Percentiles rank a stretch among this genome's conserved stretches.
phyloP scores from a whole-genome alignment of 805 yeast species.

The Tetrapisispora nanseiensis region DNA sequence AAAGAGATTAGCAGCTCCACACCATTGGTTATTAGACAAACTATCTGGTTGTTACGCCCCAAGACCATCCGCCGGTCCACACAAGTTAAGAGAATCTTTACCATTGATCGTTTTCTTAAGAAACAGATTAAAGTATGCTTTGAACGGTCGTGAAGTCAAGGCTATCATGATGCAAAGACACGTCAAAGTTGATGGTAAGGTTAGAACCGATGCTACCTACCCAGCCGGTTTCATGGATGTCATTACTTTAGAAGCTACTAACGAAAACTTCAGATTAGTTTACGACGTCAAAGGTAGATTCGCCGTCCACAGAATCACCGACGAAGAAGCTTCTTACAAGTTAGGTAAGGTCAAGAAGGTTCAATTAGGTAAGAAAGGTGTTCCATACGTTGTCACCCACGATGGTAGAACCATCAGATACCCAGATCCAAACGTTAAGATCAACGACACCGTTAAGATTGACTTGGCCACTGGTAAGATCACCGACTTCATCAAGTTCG shows the following conservation, averaged over 20 bases:
- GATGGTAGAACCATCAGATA: conserved; percentile 99
- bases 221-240: conserved; percentile 99
- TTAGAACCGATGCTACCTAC: conserved; percentile 96
- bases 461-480: conserved; percentile 95
- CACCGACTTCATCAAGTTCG: conserved; percentile 80
- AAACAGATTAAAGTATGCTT: conserved; percentile 98
- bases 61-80: conserved; percentile 99
- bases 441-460: conserved; percentile 95
- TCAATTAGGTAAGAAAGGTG: conserved; percentile 95
- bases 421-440: conserved; percentile 96
- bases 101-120: conserved; percentile 95
- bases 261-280: conserved; percentile 98
- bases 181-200: conserved; percentile 97
- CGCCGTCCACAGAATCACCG: conserved; percentile 98
- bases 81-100: conserved; percentile 95
- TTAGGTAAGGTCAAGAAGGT: conserved; percentile 97
- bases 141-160: conserved; percentile 98
- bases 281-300: conserved; percentile 99
- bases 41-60: conserved; percentile 99
- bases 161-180: conserved; percentile 97
- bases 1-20: conserved; percentile 99
- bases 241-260: conserved; percentile 92
- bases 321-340: conserved; percentile 97
- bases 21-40: conserved; percentile 99
- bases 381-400: conserved; percentile 98